phyloP scores from a whole-genome alignment of 768 basidiomycete genomes.

The Boletus fagicola region DNA sequence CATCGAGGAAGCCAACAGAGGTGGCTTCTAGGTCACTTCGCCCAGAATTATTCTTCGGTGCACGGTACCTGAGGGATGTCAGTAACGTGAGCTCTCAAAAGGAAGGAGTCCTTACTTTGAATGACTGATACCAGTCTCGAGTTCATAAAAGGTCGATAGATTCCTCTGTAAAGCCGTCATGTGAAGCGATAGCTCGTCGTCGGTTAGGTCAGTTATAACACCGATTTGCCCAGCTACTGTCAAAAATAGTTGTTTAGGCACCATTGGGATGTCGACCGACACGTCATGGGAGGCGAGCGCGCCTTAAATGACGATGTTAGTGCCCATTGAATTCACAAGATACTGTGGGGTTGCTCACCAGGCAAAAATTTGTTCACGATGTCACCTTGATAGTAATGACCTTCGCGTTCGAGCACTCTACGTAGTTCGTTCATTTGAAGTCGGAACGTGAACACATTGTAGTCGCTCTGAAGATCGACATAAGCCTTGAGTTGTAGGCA shows the following conservation, averaged over 20 bases:
- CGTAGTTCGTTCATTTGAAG: slow-evolving; percentile 44
- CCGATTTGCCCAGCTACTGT: slow-evolving; percentile 81
- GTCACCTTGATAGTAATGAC: slow-evolving; percentile 74
- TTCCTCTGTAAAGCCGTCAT: slow-evolving; percentile 77
- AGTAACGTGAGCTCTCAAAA: background rate
- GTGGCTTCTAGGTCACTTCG: slow-evolving; percentile 54
- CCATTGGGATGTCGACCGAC: slow-evolving; percentile 41
- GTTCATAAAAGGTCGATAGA: slow-evolving; percentile 51
- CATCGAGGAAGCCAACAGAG: slow-evolving; percentile 82
- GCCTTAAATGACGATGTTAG: slow-evolving; percentile 40
- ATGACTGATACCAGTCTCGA: slow-evolving; percentile 57
- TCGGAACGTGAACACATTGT: slow-evolving; percentile 66
- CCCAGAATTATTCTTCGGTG: slow-evolving; percentile 58
- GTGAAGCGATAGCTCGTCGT: slow-evolving; percentile 48
- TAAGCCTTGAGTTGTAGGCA: slow-evolving; percentile 9
- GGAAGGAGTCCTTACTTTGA: slow-evolving; percentile 45
- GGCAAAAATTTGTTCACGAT: slow-evolving; percentile 71
- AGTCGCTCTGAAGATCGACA: slow-evolving; percentile 48
- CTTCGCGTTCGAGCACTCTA: slow-evolving; percentile 56
- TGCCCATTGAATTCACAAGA: background rate
- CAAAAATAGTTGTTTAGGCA: slow-evolving; percentile 68
- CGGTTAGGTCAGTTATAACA: slow-evolving; percentile 58
- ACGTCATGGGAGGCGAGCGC: slow-evolving; percentile 48
- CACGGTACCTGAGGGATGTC: slow-evolving; percentile 53
- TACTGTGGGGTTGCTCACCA: slow-evolving; percentile 40